Evolutionary conservation across 306 rosid genomes (phyloP).

Genomic region (Casuarina cunninghamiana): DNA sequence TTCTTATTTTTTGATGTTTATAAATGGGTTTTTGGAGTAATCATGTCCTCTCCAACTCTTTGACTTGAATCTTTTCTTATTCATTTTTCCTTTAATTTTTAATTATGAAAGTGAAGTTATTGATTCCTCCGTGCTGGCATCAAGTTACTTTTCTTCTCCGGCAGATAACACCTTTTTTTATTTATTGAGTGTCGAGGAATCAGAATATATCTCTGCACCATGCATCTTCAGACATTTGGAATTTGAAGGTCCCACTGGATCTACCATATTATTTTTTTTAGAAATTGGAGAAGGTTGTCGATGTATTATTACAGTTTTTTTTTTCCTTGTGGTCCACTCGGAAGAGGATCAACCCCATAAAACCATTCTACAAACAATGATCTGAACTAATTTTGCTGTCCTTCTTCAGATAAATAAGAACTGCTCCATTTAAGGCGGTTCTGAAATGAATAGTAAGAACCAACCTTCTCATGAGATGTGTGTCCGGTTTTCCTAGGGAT

Average conservation of each 20-base stretch:
- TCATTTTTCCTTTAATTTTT: not conserved
- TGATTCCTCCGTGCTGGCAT: not conserved
- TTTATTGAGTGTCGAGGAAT: not conserved
- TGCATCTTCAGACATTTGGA: not conserved
- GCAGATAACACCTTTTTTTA: not conserved
- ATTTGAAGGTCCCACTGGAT: not conserved
- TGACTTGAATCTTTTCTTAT: not conserved
- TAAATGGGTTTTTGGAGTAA: not conserved
- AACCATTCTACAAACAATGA: not conserved
- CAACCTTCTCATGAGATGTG: not conserved
- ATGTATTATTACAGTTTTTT: not conserved
- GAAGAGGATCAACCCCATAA: not conserved
- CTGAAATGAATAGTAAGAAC: not conserved
- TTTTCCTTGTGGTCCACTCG: not conserved
- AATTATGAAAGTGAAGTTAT: not conserved
- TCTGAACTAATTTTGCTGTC: not conserved
- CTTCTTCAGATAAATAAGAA: not conserved
- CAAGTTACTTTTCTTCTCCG: not conserved
- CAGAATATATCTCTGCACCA: not conserved
- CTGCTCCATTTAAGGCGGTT: not conserved
- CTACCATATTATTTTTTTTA: not conserved
- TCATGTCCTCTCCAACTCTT: not conserved
- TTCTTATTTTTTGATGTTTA: not conserved
- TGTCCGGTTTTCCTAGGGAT: too few relatives aligned
- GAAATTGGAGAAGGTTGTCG: not conserved